Evolutionary conservation across 225 moss, liverwort and hornwort genomes (phyloP), one percentile per base, ranked within the genome.

Genomic region (Bryoerythrophyllum caledonicum): DNA sequence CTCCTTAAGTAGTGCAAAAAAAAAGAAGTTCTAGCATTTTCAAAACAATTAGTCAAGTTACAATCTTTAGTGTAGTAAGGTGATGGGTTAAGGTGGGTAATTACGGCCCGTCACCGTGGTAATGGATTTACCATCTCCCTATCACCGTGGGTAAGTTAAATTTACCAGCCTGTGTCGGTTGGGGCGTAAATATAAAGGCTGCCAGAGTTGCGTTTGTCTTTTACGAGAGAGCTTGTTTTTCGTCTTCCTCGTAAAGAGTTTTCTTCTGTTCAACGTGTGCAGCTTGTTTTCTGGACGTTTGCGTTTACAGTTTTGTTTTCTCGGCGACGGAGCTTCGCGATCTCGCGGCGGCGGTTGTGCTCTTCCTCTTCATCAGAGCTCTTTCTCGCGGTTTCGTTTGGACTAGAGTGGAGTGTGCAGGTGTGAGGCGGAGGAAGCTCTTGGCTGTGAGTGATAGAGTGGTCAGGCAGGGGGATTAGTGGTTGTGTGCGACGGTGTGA

Each of bases 181-280:
- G 8, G 17, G 1, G 61, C 0, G 48, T 28, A 67, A 72, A 83
- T 83, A 72, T 60, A 79, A n/a, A 72, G 54, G 23, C 16, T 38
- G 34, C 16, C 1, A 3, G 38, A 46, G 16, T 20, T 12, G 23
- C 41, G 0, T 10, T 72, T 76, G 67, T 71, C 72, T 49, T 76
- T 12, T 83, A 35, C 74, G 21, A n/a, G 16, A 30, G 60, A 32
- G 30, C 60, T 15, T 28, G 60, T 8, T 43, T 12, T 16, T 57
- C 13, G 4, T 23, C 27, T 28, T 30, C 8, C 30, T 30, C 5
- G 30, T 27, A 24, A 14, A 58, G 58, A 25, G 58, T 17, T 60
- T 14, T 5, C 14, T 7, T 30, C 24, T 17, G 30, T 27, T 30
- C 60, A 60, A 30, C 16, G 1, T 28, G 28, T 23, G 10, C 65